Base-by-base conservation (phyloP, 2,329 filamentous ascomycete species). In the Talaromyces sp. region DNA sequence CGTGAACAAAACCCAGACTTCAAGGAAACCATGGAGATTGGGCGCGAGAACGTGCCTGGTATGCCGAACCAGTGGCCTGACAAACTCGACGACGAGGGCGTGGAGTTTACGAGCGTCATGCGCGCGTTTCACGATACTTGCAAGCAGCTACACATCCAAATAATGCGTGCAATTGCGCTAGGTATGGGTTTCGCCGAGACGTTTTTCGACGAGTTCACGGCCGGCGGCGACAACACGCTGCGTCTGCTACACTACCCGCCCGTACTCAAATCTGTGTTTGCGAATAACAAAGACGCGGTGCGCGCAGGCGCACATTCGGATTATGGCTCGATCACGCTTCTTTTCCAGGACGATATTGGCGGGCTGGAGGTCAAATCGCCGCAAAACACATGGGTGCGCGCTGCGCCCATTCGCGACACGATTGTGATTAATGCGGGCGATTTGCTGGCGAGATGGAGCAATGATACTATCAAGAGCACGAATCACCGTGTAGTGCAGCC, bases 401-500 rank as follows among this genome's bases (percentile, higher is more conserved):
- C 90, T 1, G 91, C 85, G 7, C 92, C 92, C 0, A 93, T 96
- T 62, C 80, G 86, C 38, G 87, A 86, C 58, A 92, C 91, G 0
- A 88, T 94, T 46, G 90, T 97, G 11, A 84, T 96, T 65, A 97
- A 97, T 69, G 92, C 92, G 0, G 92, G 92, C 1, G 92, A 97
- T 71, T 72, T 97, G 66, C 79, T 97, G 55, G 88, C 90, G 1
- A 81, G 92, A 57, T 96, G 92, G 92, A 91, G 89, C 64, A 97
- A 97, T 70, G 91, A 95, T 69, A 89, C 85, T 4, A 96, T 97
- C 77, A 92, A 89, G 77, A 93, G 89, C 70, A 97, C 92, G 3
- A 85, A 92, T 62, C 92, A 97, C 74, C 86, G 92, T 11, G 92
- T 97, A 0, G 90, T 97, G 5, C 90, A 96, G 76, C 92, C 92